These are phyloP conservation scores for Quercus alba DNA, from an alignment of 306 rosid species.

Conservation along the genomic window DNA sequence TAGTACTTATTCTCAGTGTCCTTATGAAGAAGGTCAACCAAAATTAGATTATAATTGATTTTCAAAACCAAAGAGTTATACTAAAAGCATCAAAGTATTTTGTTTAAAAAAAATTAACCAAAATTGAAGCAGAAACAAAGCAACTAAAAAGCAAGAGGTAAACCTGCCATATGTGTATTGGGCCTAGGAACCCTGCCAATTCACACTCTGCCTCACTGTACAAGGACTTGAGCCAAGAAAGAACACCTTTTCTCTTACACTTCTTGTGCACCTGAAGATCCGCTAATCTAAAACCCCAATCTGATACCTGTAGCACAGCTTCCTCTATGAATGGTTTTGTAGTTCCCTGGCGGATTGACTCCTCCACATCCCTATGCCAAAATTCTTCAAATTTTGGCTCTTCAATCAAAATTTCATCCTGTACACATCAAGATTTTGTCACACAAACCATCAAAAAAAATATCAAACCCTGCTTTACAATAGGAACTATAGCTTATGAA, in stretches of 20 bases:
- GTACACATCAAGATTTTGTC: conserved; percentile 14
- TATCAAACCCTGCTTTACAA: background rate
- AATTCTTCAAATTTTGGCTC: conserved; percentile 60
- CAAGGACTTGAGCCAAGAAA: conserved; percentile 81
- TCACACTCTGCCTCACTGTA: conserved; percentile 80
- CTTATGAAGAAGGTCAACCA: background rate
- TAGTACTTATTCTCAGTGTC: background rate
- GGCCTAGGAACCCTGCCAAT: conserved; percentile 80
- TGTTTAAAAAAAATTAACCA: background rate
- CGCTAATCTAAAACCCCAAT: conserved; percentile 74
- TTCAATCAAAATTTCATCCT: conserved; percentile 76
- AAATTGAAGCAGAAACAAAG: background rate
- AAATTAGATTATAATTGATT: background rate
- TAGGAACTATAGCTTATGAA: background rate
- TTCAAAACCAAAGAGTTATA: background rate
- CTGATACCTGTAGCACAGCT: conserved; percentile 71
- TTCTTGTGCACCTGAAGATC: conserved; percentile 77
- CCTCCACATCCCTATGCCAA: conserved; percentile 83
- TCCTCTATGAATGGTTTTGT: conserved; percentile 76
- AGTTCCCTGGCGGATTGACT: conserved; percentile 79
- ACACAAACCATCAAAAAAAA: conserved; percentile 13
- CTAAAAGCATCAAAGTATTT: background rate
- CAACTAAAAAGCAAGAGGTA: conserved; percentile 7
- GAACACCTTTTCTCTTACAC: conserved; percentile 64
- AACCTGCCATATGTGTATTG: conserved; percentile 94